Evolutionary conservation across 805 yeast species (phyloP).

Genomic region (Sugiyamaella marilandica): DNA sequence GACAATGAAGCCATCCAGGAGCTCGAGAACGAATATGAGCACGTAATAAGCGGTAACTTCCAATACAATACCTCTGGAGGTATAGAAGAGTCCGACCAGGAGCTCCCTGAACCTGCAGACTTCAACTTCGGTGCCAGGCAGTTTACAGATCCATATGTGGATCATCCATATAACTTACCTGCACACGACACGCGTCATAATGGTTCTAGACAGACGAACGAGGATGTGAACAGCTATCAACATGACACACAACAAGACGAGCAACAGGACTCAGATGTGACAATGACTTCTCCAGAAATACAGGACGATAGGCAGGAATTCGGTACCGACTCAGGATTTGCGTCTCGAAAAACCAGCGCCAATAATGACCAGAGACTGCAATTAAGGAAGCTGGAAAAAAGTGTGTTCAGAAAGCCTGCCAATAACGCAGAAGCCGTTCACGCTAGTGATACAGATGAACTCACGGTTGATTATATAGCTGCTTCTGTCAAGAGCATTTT

Average conservation of each 20-base stretch:
- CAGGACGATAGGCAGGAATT: too few relatives aligned
- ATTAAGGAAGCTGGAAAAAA: background rate
- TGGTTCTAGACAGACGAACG: too few relatives aligned
- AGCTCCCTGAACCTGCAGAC: background rate
- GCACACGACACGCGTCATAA: too few relatives aligned
- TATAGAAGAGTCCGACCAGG: background rate
- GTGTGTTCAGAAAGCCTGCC: background rate
- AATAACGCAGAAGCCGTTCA: background rate
- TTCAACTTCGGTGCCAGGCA: background rate
- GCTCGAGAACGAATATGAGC: conserved; percentile 9
- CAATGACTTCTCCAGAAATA: too few relatives aligned
- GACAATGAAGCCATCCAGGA: conserved; percentile 4
- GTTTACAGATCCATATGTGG: background rate
- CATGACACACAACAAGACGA: background rate
- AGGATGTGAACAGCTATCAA: background rate
- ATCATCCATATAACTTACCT: background rate
- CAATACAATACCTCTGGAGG: background rate
- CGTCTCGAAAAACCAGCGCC: too few relatives aligned
- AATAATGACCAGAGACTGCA: too few relatives aligned
- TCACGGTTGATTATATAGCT: background rate
- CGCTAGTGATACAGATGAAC: conserved; percentile 5
- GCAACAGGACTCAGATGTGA: too few relatives aligned
- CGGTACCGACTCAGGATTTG: too few relatives aligned
- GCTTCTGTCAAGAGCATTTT: background rate
- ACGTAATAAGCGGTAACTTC: conserved; percentile 2